A percentile compares a stretch with the other conserved stretches of the same genome.
Conservation (phyloP, 2,329 filamentous ascomycete species). For the Massarina eburnea region DNA sequence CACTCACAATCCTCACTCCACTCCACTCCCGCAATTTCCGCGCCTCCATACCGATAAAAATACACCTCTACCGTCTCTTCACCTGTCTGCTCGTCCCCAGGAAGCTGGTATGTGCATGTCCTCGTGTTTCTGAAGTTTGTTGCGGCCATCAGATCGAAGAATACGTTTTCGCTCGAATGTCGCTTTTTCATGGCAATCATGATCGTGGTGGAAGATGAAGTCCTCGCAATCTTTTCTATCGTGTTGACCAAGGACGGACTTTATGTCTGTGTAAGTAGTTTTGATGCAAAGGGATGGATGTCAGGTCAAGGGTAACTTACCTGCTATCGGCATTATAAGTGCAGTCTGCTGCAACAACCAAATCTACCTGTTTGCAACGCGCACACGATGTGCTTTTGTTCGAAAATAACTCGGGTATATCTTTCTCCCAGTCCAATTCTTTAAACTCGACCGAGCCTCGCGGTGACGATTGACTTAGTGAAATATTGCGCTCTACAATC, state of each 20-base stretch:
- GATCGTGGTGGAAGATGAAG: slow-evolving; percentile 54
- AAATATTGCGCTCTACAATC: slow-evolving; percentile 60
- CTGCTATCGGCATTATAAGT: slow-evolving; percentile 70
- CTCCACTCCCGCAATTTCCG: not conserved
- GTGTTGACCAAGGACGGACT: slow-evolving; percentile 64
- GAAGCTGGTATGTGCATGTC: slow-evolving; percentile 18
- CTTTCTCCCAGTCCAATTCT: slow-evolving; percentile 66
- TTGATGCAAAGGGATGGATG: not conserved
- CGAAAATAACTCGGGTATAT: slow-evolving; percentile 42
- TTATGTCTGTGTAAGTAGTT: not conserved
- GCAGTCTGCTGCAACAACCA: slow-evolving; percentile 70
- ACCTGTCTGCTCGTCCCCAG: slow-evolving; percentile 27
- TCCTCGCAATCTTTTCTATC: slow-evolving; percentile 51
- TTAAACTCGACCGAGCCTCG: slow-evolving; percentile 45
- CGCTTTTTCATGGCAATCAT: slow-evolving; percentile 67
- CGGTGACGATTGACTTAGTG: slow-evolving; percentile 11
- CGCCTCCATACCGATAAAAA: slow-evolving; percentile 13
- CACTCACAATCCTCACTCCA: not conserved
- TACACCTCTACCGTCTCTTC: slow-evolving; percentile 31
- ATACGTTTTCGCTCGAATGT: slow-evolving; percentile 66
- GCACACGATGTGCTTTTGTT: slow-evolving; percentile 1
- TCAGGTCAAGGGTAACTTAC: slow-evolving; percentile 14
- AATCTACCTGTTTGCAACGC: slow-evolving; percentile 47
- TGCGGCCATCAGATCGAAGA: slow-evolving; percentile 59
- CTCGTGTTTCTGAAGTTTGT: slow-evolving; percentile 27